Conservation (phyloP, 257 asterid species). For the Solanum chiquidenum region DNA sequence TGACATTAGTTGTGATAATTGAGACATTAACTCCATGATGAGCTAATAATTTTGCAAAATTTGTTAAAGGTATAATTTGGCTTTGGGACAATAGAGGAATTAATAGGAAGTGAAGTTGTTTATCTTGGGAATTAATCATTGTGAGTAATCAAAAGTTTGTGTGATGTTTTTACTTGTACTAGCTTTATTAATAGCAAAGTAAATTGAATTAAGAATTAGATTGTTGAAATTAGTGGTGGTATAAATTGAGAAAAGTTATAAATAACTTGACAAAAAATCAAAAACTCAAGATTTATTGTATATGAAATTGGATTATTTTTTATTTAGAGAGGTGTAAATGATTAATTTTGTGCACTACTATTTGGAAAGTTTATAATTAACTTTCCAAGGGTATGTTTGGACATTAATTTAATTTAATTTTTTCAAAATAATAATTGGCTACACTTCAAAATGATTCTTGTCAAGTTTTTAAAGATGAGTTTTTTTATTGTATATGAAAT, state of each 20-base stretch:
- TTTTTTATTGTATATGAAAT: too few relatives aligned
- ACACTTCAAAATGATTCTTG: neutral
- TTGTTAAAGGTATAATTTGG: conserved; percentile 53
- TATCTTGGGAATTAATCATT: conserved; percentile 18
- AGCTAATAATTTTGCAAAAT: conserved; percentile 38
- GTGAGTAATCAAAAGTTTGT: neutral
- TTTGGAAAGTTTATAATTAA: neutral
- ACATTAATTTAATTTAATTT: too few relatives aligned
- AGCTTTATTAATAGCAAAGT: neutral
- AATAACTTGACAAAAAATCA: neutral
- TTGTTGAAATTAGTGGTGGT: neutral
- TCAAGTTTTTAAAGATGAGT: neutral
- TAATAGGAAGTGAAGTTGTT: conserved; percentile 36
- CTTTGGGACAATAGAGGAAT: conserved; percentile 51
- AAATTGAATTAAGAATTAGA: neutral
- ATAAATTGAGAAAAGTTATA: neutral
- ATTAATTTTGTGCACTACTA: neutral
- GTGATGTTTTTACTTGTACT: neutral
- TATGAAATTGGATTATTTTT: neutral
- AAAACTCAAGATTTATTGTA: neutral
- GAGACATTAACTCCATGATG: conserved; percentile 26
- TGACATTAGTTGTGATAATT: conserved; percentile 33
- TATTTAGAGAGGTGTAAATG: neutral
- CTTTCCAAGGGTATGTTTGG: neutral
- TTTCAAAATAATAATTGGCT: too few relatives aligned